Conservation (phyloP, 2,329 filamentous ascomycete genomes). For the Ophiostoma quercus region DNA sequence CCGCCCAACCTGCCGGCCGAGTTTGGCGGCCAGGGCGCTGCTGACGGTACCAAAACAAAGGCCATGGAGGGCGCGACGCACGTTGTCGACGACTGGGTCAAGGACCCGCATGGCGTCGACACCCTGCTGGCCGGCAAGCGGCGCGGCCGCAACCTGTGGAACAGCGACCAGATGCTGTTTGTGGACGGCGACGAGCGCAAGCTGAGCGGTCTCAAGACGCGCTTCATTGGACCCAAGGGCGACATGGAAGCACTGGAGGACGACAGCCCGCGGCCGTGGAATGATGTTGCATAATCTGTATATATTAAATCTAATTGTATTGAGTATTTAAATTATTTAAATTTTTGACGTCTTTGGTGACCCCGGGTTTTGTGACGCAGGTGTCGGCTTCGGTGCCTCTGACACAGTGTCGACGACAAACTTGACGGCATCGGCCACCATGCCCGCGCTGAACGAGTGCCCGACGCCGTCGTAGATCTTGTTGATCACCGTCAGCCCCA, state of each 20-base stretch:
- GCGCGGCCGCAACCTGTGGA: conserved; percentile 47
- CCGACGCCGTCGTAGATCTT: conserved; percentile 63
- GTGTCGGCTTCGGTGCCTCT: conserved; percentile 16
- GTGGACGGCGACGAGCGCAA: conserved; percentile 32
- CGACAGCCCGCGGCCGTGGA: conserved; percentile 40
- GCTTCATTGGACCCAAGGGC: conserved; percentile 29
- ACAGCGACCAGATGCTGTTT: conserved; percentile 43
- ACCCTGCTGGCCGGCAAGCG: conserved; percentile 45
- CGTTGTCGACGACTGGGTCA: conserved; percentile 46
- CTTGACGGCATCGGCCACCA: conserved; percentile 60
- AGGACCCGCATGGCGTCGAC: conserved; percentile 49
- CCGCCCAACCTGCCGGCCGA: conserved; percentile 43
- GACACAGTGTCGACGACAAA: conserved; percentile 54
- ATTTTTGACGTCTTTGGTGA: conserved; percentile 32
- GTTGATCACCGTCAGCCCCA: conserved; percentile 55
- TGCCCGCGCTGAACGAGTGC: conserved; percentile 62
- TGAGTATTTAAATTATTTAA: conserved; percentile 28
- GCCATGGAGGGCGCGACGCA: conserved; percentile 41
- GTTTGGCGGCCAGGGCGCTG: conserved; percentile 31
- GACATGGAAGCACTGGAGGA: conserved; percentile 39
- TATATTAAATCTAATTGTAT: neutral
- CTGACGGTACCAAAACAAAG: conserved; percentile 32
- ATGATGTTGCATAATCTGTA: neutral
- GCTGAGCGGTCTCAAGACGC: conserved; percentile 39
- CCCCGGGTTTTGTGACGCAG: neutral